phyloP scores from a whole-genome alignment of 176 grass and related monocot genomes.

The Dendrocalamus sinicus region DNA sequence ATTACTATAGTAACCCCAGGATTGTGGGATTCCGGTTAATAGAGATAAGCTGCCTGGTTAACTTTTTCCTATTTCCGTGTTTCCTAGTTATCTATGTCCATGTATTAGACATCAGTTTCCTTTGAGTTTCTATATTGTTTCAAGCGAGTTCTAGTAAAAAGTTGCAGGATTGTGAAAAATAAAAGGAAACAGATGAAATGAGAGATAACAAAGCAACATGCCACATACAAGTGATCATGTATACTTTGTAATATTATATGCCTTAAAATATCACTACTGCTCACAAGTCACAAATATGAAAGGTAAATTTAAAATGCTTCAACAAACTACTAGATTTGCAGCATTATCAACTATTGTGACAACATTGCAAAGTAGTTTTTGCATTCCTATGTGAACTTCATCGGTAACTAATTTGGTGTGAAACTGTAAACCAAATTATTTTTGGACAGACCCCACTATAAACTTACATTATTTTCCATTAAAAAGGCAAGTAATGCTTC shows the following conservation, averaged over 20 bases:
- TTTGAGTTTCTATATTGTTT: background rate
- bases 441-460: background rate
- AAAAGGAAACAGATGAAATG: background rate
- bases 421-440: conserved; percentile 2
- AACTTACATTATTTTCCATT: background rate
- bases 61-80: background rate
- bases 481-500: background rate
- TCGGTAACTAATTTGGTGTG: background rate
- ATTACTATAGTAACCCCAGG: background rate
- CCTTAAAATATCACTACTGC: background rate
- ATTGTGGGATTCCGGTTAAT: background rate
- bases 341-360: background rate
- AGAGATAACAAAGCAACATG: background rate
- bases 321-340: conserved; percentile 7
- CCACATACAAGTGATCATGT: background rate
- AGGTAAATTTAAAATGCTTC: too few relatives aligned
- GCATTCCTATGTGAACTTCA: background rate
- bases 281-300: background rate
- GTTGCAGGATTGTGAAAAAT: background rate
- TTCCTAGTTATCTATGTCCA: background rate
- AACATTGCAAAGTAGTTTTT: conserved; percentile 8
- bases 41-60: background rate
- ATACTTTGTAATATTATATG: background rate
- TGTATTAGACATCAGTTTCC: background rate
- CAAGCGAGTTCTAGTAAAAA: background rate